These are phyloP conservation scores for Boletellus emodensis DNA, from an alignment of 768 basidiomycete genomes.

Conservation along the genomic window DNA sequence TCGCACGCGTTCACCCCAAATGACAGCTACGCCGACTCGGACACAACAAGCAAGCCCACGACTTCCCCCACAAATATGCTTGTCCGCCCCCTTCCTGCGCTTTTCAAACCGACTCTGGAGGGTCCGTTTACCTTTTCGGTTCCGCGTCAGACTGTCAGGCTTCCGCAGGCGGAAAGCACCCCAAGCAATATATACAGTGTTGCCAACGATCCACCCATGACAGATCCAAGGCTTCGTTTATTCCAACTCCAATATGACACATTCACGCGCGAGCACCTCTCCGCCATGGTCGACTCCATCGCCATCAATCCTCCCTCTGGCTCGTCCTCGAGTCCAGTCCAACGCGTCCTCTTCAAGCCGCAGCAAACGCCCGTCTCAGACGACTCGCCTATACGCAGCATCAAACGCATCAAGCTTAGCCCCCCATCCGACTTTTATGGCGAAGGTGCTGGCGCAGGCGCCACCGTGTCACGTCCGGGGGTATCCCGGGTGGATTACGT, in stretches of 20 bases:
- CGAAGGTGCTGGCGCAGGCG: constrained; percentile 45
- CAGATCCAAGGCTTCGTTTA: constrained; percentile 75
- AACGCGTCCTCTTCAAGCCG: constrained; percentile 43
- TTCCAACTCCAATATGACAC: constrained; percentile 97
- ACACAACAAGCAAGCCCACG: constrained; percentile 10
- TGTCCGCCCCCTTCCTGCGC: constrained; percentile 11
- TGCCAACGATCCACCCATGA: constrained; percentile 36
- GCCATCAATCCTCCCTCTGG: constrained; percentile 73
- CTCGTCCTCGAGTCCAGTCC: constrained; percentile 43
- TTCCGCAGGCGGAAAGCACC: constrained; percentile 61
- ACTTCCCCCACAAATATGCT: constrained; percentile 6
- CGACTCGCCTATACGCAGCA: constrained; percentile 59
- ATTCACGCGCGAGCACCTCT: constrained; percentile 90
- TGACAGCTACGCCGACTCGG: constrained; percentile 26
- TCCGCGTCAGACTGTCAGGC: constrained; percentile 40
- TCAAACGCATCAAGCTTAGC: constrained; percentile 79
- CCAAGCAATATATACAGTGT: constrained; percentile 32
- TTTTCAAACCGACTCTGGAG: constrained; percentile 43
- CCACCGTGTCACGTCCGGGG: constrained; percentile 48
- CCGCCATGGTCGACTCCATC: constrained; percentile 91
- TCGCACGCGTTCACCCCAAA: constrained; percentile 35
- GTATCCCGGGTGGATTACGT: constrained; percentile 62
- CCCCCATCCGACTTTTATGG: constrained; percentile 57
- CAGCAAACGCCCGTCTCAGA: constrained; percentile 40
- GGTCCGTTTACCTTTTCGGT: constrained; percentile 75